Evolutionary conservation across 257 asterid species (phyloP).

Genomic region (Nicotiana paniculata): DNA sequence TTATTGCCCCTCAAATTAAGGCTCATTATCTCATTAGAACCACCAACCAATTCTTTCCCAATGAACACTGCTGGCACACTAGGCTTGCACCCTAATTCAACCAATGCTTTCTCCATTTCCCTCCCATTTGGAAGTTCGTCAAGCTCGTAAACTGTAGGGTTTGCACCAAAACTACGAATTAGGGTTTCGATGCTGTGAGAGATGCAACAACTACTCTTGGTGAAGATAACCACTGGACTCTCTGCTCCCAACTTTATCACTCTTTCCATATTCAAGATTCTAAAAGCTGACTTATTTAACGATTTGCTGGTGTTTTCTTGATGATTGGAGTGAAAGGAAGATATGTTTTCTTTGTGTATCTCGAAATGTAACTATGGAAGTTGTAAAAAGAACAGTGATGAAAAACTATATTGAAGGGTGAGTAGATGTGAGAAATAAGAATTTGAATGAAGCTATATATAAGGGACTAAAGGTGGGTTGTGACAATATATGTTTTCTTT

Average conservation of each 20-base stretch:
- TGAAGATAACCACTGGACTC: slow-evolving; percentile 55
- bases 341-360: neutral
- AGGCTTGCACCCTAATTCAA: slow-evolving; percentile 46
- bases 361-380: neutral
- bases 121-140: slow-evolving; percentile 34
- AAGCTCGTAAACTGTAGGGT: slow-evolving; percentile 36
- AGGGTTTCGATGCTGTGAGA: slow-evolving; percentile 37
- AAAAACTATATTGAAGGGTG: neutral
- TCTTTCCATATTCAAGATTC: slow-evolving; percentile 27
- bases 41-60: slow-evolving; percentile 45
- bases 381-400: neutral
- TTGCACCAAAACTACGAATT: slow-evolving; percentile 52
- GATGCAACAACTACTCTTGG: slow-evolving; percentile 55
- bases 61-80: slow-evolving; percentile 58
- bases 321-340: neutral
- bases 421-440: neutral
- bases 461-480: neutral
- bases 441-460: neutral
- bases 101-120: slow-evolving; percentile 44
- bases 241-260: slow-evolving; percentile 33
- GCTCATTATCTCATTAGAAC: slow-evolving; percentile 59
- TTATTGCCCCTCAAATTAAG: slow-evolving; percentile 39
- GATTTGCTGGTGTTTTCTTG: neutral
- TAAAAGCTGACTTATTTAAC: neutral
- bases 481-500: too few relatives aligned